These are phyloP conservation scores for Dianthus caryophyllus DNA, from an alignment of 148 eudicot species.

Conservation along the genomic window DNA sequence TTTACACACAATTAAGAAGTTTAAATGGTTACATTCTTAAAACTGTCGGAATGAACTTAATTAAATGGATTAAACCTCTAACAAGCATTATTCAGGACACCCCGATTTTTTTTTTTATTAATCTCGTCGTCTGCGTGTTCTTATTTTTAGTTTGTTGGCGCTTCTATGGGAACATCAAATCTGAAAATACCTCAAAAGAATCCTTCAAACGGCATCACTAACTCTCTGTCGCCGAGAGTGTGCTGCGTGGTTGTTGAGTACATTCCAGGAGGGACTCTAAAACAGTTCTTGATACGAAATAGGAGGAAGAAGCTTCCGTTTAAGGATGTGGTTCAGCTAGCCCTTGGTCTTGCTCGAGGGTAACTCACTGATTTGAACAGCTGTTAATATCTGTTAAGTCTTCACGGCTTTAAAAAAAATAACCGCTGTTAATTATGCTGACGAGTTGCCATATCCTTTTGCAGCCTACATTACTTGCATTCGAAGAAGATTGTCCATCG, in stretches of 20 bases:
- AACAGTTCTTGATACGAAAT: slow-evolving; percentile 50
- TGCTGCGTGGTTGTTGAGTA: slow-evolving; percentile 86
- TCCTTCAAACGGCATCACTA: slow-evolving; percentile 29
- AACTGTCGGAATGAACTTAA: background rate
- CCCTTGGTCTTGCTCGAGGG: slow-evolving; percentile 87
- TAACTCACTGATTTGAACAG: slow-evolving; percentile 19
- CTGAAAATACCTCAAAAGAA: slow-evolving; percentile 59
- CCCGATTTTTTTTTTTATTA: background rate
- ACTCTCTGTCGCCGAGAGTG: slow-evolving; percentile 49
- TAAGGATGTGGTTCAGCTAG: slow-evolving; percentile 68
- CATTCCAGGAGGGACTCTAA: slow-evolving; percentile 71
- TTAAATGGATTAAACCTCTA: background rate
- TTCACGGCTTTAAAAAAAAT: background rate
- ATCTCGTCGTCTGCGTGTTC: background rate
- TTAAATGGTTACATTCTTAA: background rate
- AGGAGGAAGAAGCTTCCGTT: slow-evolving; percentile 71
- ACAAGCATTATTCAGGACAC: too few species aligned
- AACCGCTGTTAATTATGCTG: background rate
- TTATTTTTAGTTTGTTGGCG: slow-evolving; percentile 68
- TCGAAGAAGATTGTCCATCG: slow-evolving; percentile 90
- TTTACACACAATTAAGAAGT: background rate
- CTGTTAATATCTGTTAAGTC: slow-evolving; percentile 6
- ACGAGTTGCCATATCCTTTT: background rate
- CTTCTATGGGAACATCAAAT: slow-evolving; percentile 89
- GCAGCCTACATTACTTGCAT: slow-evolving; percentile 71